These are phyloP conservation scores for Xylariaceae sp. DNA, from an alignment of 2,329 filamentous ascomycete species.

Conservation along the genomic window DNA sequence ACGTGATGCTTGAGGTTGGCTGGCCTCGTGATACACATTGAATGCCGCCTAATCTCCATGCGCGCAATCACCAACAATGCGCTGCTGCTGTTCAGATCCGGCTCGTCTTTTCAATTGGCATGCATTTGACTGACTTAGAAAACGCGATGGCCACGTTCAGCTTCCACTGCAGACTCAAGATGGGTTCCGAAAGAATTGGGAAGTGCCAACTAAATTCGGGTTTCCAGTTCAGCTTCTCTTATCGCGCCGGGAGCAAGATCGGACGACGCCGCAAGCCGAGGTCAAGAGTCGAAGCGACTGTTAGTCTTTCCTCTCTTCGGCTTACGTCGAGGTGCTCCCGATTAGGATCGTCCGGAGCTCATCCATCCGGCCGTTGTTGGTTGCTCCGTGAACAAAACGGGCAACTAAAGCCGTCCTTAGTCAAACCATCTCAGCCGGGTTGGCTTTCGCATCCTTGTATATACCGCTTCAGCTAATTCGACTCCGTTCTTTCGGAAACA, in stretches of 20 bases:
- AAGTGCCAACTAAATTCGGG: neutral
- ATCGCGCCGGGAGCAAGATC: neutral
- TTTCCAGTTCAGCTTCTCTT: neutral
- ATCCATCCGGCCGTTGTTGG: slow-evolving; percentile 7
- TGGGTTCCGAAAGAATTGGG: neutral
- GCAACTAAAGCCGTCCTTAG: slow-evolving; percentile 19
- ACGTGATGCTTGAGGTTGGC: neutral
- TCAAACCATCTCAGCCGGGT: neutral
- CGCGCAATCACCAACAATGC: neutral
- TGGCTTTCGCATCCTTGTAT: neutral
- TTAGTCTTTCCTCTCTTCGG: neutral
- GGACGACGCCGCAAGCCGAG: slow-evolving; percentile 8
- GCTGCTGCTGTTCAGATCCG: too few species aligned
- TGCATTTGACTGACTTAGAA: too few species aligned
- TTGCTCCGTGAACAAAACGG: slow-evolving; percentile 21
- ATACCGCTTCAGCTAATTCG: neutral
- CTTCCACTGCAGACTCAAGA: neutral
- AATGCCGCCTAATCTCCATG: neutral
- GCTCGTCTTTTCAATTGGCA: too few species aligned
- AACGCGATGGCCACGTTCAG: too few species aligned
- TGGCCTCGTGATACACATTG: neutral
- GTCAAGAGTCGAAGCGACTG: slow-evolving; percentile 3
- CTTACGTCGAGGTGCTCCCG: neutral
- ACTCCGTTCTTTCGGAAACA: neutral
- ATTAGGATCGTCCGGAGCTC: slow-evolving; percentile 17